Evolutionary conservation across 2,329 filamentous ascomycete genomes (phyloP), one percentile per base, ranked within the genome.

Genomic region (Fusarium aywerte): DNA sequence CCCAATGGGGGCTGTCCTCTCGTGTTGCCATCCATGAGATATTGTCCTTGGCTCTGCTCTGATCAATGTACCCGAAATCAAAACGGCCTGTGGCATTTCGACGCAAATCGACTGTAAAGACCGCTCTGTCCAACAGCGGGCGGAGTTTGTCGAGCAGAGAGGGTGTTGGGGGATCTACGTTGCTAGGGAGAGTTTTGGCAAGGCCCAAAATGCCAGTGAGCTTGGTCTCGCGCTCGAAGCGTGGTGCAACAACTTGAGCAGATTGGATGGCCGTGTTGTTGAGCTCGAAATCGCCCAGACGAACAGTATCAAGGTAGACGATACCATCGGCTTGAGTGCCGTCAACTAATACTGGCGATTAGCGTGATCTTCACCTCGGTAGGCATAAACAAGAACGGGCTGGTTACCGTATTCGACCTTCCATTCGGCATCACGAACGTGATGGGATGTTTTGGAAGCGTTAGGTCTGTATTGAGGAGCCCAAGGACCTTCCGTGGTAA

Each of bases 181-280:
- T 82, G 67, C 80, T 83, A 20, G 80, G 74, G 27, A 81, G 77
- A 23, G 75, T 77, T 73, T 83, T 82, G 45, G 82, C 82, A 12
- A 88, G 77, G 18, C 85, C 85, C 62, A 87, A 74, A 27, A 88
- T 79, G 43, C 85, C 85, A 4, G 80, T 84, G 69, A 85, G 77
- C 35, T 75, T 74, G 12, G 74, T 70, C 50, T 80, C 80, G 4
- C 74, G 57, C 55, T 85, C 83, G 53, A 83, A 80, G 27, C 78
- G 78, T 21, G 75, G 59, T n/a, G 80, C 80, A 13, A 84, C 79
- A 4, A 71, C 70, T 20, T 77, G 72, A 4, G 85, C 85, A 6
- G 82, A 82, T 73, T 87, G 82, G 44, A 87, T 79, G 5, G 82
- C 81, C 33, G 81, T 81, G 49, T 82, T 77, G 29, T 75, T 62